Evolutionary conservation across 2,329 filamentous ascomycete genomes (phyloP).

Genomic region (Hymenotorrendiella dingleyae): DNA sequence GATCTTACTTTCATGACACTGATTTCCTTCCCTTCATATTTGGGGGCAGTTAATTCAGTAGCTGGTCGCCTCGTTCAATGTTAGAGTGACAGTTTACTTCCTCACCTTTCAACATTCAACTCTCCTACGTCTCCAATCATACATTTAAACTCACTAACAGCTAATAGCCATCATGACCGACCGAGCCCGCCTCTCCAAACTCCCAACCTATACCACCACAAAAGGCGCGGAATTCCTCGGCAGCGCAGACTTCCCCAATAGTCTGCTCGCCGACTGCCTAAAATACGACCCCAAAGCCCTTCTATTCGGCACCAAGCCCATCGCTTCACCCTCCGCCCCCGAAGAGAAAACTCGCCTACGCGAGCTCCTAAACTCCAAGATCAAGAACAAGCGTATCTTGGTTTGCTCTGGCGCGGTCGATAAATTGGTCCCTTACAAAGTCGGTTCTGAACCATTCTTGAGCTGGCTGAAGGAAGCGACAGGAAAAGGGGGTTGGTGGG

Average conservation of each 20-base stretch:
- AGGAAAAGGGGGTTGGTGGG: slow-evolving; percentile 40
- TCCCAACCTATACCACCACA: slow-evolving; percentile 51
- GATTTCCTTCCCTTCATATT: too few species aligned
- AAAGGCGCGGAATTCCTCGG: slow-evolving; percentile 64
- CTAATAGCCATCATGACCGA: slow-evolving; percentile 59
- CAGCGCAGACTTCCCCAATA: slow-evolving; percentile 67
- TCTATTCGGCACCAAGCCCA: slow-evolving; percentile 50
- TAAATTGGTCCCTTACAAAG: slow-evolving; percentile 64
- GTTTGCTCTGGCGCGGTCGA: slow-evolving; percentile 62
- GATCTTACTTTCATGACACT: too few species aligned
- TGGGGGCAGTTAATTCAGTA: too few species aligned
- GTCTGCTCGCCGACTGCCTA: slow-evolving; percentile 57
- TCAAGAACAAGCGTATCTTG: slow-evolving; percentile 59
- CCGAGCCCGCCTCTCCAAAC: slow-evolving; percentile 66
- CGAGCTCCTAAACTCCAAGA: slow-evolving; percentile 39
- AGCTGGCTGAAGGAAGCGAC: slow-evolving; percentile 52
- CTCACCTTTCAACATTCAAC: too few species aligned
- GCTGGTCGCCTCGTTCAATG: too few species aligned
- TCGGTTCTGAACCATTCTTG: slow-evolving; percentile 55
- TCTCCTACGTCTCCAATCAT: too few species aligned
- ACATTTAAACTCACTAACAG: slow-evolving; percentile 10
- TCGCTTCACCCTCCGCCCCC: slow-evolving; percentile 29
- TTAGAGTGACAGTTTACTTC: too few species aligned
- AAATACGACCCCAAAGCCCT: slow-evolving; percentile 71
- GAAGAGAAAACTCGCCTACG: slow-evolving; percentile 42